phyloP scores from a whole-genome alignment of 305 asterid genomes.

The Solanum hybrid region DNA sequence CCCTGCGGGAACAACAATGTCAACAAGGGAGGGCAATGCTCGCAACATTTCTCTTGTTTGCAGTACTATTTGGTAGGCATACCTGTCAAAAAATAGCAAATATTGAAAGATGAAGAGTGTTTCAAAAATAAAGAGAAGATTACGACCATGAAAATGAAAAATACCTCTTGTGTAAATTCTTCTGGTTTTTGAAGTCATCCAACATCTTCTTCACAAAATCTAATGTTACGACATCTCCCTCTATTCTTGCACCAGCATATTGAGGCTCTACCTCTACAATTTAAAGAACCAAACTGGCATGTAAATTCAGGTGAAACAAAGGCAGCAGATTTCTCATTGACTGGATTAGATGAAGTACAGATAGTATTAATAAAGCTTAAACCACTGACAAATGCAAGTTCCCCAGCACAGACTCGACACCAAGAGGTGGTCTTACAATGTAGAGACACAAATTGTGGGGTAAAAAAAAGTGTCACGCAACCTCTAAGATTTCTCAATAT shows the following conservation, averaged over 20 bases:
- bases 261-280: constrained; percentile 78
- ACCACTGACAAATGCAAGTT: constrained; percentile 6
- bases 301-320: constrained; percentile 11
- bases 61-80: constrained; percentile 87
- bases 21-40: constrained; percentile 90
- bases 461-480: not conserved
- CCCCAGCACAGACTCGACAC: not conserved
- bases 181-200: constrained; percentile 94
- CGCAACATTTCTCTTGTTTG: constrained; percentile 62
- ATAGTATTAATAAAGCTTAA: not conserved
- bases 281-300: constrained; percentile 23
- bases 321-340: not conserved
- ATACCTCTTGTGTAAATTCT: constrained; percentile 77
- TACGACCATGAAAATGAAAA: not conserved
- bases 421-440: not conserved
- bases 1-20: constrained; percentile 68
- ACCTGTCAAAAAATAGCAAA: constrained; percentile 34
- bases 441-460: not conserved
- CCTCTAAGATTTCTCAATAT: not conserved
- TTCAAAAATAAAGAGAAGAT: not conserved
- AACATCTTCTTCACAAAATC: constrained; percentile 88
- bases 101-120: not conserved
- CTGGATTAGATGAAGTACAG: not conserved
- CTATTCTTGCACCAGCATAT: constrained; percentile 82
- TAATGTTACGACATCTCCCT: constrained; percentile 74